A percentile compares a stretch with the other conserved stretches of the same genome.
phyloP scores from a whole-genome alignment of 2,329 filamentous ascomycete genomes.

The Aphanocladium album region DNA sequence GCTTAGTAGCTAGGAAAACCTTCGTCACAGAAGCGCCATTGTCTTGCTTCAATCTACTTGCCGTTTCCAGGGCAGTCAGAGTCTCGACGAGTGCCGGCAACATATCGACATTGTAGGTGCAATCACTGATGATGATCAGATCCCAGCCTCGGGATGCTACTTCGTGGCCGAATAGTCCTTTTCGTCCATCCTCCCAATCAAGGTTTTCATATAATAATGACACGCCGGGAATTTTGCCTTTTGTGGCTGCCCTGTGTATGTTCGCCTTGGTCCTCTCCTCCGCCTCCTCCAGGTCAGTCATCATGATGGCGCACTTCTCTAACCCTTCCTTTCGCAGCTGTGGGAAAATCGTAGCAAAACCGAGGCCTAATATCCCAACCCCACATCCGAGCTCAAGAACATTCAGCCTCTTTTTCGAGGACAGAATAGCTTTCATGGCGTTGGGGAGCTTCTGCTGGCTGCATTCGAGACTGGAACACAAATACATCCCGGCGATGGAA shows the following conservation, averaged over 20 bases:
- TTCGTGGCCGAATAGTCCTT: constrained; percentile 39
- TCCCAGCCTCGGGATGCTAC: constrained; percentile 43
- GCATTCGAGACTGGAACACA: constrained; percentile 22
- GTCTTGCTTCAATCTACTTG: constrained; percentile 24
- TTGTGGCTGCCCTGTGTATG: constrained; percentile 28
- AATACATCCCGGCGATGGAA: constrained; percentile 26
- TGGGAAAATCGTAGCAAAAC: constrained; percentile 35
- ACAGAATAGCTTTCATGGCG: constrained; percentile 27
- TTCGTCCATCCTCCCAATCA: constrained; percentile 50
- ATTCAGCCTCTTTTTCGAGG: constrained; percentile 26
- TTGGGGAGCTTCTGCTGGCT: constrained; percentile 25
- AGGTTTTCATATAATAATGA: constrained; percentile 44
- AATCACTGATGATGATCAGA: constrained; percentile 52
- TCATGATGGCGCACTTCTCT: constrained; percentile 33
- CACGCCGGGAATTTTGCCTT: constrained; percentile 25
- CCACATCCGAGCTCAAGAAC: constrained; percentile 54
- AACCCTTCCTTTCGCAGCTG: constrained; percentile 15
- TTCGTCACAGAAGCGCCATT: constrained; percentile 26
- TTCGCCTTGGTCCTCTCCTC: constrained; percentile 45
- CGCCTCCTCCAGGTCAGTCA: constrained; percentile 54
- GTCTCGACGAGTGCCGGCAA: constrained; percentile 50
- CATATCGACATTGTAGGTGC: constrained; percentile 56
- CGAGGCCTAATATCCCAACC: constrained; percentile 51
- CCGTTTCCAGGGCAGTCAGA: constrained; percentile 42
- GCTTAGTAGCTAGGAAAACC: constrained; percentile 52